phyloP scores from a whole-genome alignment of 164 flowering plant species.

The Chimonanthus praecox region DNA sequence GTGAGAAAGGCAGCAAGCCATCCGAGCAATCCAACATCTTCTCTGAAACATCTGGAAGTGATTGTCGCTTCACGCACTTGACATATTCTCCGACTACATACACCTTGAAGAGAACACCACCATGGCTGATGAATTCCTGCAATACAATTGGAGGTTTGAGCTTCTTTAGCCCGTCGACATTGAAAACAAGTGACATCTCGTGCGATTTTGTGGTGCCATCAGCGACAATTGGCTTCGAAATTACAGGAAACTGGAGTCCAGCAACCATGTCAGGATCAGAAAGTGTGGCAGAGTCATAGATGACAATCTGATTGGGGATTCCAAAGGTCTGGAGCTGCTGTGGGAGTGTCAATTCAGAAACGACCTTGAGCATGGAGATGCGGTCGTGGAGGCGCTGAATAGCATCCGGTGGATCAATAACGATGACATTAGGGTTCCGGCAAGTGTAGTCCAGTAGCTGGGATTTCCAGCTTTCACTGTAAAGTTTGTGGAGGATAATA shows the following conservation, averaged over 20 bases:
- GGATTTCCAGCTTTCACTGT: conserved; percentile 28
- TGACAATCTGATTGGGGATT: conserved; percentile 71
- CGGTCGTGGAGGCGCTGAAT: conserved; percentile 47
- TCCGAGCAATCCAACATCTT: conserved; percentile 46
- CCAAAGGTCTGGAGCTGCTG: conserved; percentile 43
- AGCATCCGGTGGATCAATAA: conserved; percentile 31
- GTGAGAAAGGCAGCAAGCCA: conserved; percentile 59
- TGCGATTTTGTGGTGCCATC: conserved; percentile 84
- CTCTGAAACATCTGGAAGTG: conserved; percentile 64
- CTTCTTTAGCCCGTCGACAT: conserved; percentile 42
- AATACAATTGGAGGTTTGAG: conserved; percentile 61
- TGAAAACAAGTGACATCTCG: conserved; percentile 67
- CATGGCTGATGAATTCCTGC: conserved; percentile 85
- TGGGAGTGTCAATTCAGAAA: conserved; percentile 39
- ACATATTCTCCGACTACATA: conserved; percentile 73
- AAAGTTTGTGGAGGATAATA: conserved; percentile 37
- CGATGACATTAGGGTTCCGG: conserved; percentile 22
- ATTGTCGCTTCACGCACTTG: conserved; percentile 67
- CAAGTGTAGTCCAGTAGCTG: conserved; percentile 21
- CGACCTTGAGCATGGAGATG: conserved; percentile 78
- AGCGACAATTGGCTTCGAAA: conserved; percentile 81
- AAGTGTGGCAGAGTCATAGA: conserved; percentile 34
- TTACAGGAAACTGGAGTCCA: conserved; percentile 57
- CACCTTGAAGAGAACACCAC: conserved; percentile 83
- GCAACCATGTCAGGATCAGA: conserved; percentile 11